Conservation (phyloP, 805 yeast genomes). For the Suhomyces sp. region DNA sequence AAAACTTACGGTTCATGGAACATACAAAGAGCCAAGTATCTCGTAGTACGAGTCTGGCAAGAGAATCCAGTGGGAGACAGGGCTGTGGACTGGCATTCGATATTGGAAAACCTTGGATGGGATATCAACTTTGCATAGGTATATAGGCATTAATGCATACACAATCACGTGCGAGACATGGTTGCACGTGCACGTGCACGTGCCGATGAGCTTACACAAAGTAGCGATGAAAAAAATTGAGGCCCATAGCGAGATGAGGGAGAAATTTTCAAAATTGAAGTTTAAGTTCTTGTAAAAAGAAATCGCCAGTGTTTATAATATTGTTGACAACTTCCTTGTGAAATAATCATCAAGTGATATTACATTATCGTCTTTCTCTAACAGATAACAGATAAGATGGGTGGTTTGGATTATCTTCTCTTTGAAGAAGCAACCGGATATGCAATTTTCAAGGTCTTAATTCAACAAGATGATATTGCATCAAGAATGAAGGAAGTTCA, state of each 20-base stretch:
- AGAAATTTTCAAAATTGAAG: slow-evolving; percentile 12
- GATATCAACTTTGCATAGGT: slow-evolving; percentile 68
- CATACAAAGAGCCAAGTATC: slow-evolving; percentile 41
- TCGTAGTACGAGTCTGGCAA: slow-evolving; percentile 50
- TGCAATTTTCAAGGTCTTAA: slow-evolving; percentile 89
- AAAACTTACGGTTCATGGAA: slow-evolving; percentile 69
- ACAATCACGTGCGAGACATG: neutral
- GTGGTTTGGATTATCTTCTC: slow-evolving; percentile 74
- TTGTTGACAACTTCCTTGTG: neutral
- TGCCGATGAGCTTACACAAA: slow-evolving; percentile 5
- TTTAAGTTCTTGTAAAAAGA: neutral
- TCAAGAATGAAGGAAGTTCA: slow-evolving; percentile 92
- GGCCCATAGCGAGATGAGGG: slow-evolving; percentile 13
- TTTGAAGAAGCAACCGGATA: slow-evolving; percentile 99
- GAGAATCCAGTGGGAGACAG: slow-evolving; percentile 50
- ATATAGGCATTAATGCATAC: neutral
- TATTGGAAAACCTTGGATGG: slow-evolving; percentile 69
- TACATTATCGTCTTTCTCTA: neutral
- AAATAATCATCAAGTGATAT: neutral
- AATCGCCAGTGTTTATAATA: slow-evolving; percentile 1
- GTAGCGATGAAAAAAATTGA: slow-evolving; percentile 3
- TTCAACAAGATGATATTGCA: slow-evolving; percentile 93
- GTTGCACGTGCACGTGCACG: neutral
- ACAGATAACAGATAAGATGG: slow-evolving; percentile 10
- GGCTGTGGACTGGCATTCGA: slow-evolving; percentile 70